Evolutionary conservation across 2,329 filamentous ascomycete species (phyloP).

Genomic region (Exophiala lecanii-corni): DNA sequence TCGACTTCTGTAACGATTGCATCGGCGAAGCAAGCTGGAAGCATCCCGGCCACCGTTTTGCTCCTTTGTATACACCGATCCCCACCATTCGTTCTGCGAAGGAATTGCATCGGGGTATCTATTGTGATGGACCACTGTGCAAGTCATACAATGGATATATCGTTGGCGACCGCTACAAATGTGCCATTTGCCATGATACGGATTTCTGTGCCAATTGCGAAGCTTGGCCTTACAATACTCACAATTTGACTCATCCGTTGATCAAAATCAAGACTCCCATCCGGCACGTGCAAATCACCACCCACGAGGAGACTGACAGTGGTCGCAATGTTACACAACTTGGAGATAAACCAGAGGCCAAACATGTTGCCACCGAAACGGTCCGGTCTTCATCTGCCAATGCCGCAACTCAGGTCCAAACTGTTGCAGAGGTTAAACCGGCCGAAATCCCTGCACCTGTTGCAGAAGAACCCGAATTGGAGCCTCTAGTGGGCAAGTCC

Average conservation of each 20-base stretch:
- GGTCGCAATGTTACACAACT: slow-evolving; percentile 63
- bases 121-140: slow-evolving; percentile 92
- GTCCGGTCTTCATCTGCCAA: slow-evolving; percentile 46
- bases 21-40: slow-evolving; percentile 59
- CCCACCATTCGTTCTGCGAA: slow-evolving; percentile 25
- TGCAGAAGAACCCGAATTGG: slow-evolving; percentile 4
- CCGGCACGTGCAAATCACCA: slow-evolving; percentile 80
- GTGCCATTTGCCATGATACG: slow-evolving; percentile 86
- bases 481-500: slow-evolving; percentile 31
- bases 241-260: slow-evolving; percentile 94
- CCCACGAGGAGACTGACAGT: slow-evolving; percentile 69
- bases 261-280: slow-evolving; percentile 97
- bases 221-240: slow-evolving; percentile 73
- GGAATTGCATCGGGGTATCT: slow-evolving; percentile 73
- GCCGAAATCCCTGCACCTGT: slow-evolving; percentile 37
- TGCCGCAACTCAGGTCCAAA: slow-evolving; percentile 61
- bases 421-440: slow-evolving; percentile 67
- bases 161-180: slow-evolving; percentile 88
- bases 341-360: slow-evolving; percentile 58
- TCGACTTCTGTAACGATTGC: slow-evolving; percentile 87
- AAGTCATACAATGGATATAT: slow-evolving; percentile 60
- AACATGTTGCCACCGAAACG: slow-evolving; percentile 51
- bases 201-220: slow-evolving; percentile 96
- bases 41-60: slow-evolving; percentile 84
- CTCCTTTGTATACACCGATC: slow-evolving; percentile 72